phyloP scores from a whole-genome alignment of 495 filamentous ascomycete species.

The Aspergillus kassunensis region DNA sequence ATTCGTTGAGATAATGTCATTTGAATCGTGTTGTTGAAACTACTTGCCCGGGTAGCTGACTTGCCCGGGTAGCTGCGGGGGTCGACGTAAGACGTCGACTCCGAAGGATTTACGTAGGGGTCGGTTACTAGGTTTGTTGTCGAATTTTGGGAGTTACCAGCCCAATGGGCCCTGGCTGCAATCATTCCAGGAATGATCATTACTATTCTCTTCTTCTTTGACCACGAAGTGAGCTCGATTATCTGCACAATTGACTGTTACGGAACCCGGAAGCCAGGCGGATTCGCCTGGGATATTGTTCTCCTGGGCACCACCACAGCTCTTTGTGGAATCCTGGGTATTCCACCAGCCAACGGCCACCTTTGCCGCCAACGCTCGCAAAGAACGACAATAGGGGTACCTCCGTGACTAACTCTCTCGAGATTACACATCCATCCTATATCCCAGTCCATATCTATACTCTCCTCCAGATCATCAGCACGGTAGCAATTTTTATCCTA shows the following conservation, averaged over 20 bases:
- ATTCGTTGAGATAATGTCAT: no score
- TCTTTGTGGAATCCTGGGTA: conserved; percentile 64
- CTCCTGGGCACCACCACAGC: conserved; percentile 66
- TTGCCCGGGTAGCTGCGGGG: no score
- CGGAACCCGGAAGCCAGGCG: conserved; percentile 61
- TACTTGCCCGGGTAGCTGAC: no score
- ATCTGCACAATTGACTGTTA: conserved; percentile 68
- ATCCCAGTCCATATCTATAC: conserved; percentile 62
- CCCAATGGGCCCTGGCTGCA: conserved; percentile 60
- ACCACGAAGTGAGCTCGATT: conserved; percentile 73
- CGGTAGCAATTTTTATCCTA: conserved; percentile 58
- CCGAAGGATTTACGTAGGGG: no score
- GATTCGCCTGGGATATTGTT: conserved; percentile 67
- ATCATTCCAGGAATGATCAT: conserved; percentile 65
- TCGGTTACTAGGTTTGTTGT: conserved; percentile 61
- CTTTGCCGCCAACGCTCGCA: conserved; percentile 43
- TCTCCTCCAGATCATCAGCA: conserved; percentile 55
- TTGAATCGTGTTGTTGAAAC: no score
- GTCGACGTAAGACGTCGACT: no score
- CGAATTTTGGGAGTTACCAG: conserved; percentile 60
- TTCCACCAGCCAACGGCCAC: conserved; percentile 69
- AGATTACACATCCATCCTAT: conserved; percentile 37
- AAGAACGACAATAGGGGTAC: conserved; percentile 11
- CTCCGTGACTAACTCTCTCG: background rate
- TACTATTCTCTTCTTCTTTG: conserved; percentile 69